A percentile compares a stretch with the other conserved stretches of the same genome.
Conservation (phyloP, 2,329 filamentous ascomycete species). For the Davidsoniella neocaledoniae region DNA sequence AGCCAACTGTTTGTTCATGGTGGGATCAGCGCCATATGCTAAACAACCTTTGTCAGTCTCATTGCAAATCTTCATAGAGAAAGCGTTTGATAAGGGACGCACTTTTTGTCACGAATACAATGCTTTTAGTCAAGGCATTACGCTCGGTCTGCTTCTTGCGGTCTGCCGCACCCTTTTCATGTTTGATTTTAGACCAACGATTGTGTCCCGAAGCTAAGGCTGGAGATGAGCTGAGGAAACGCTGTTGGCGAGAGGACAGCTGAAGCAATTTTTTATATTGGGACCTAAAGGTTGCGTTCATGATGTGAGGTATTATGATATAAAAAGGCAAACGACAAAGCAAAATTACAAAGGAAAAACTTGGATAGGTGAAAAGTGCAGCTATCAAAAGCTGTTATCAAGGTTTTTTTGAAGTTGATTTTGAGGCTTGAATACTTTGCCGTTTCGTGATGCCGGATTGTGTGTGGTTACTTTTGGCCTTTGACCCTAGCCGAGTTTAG, state of each 20-base stretch:
- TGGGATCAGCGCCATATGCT: conserved; percentile 23
- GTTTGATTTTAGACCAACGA: conserved; percentile 91
- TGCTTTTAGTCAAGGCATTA: conserved; percentile 49
- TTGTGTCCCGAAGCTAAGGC: conserved; percentile 57
- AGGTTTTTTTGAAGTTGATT: no score
- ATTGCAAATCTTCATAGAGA: no score
- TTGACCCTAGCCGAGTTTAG: no score
- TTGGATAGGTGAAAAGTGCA: no score
- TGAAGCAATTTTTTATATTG: no score
- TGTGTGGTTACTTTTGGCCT: neutral
- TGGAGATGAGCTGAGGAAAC: conserved; percentile 3
- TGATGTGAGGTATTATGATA: no score
- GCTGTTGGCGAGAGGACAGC: neutral
- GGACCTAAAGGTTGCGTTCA: no score
- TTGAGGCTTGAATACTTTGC: no score
- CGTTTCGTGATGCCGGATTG: neutral
- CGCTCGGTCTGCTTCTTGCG: conserved; percentile 59
- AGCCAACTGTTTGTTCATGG: conserved; percentile 59
- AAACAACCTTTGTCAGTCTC: neutral
- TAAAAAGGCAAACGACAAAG: neutral
- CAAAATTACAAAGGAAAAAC: neutral
- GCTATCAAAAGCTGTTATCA: no score
- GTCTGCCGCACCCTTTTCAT: conserved; percentile 83
- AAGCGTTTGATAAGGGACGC: no score
- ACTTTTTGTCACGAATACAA: conserved; percentile 63